Conservation (phyloP, 495 filamentous ascomycete genomes). For the Tuber microsphaerosporum region DNA sequence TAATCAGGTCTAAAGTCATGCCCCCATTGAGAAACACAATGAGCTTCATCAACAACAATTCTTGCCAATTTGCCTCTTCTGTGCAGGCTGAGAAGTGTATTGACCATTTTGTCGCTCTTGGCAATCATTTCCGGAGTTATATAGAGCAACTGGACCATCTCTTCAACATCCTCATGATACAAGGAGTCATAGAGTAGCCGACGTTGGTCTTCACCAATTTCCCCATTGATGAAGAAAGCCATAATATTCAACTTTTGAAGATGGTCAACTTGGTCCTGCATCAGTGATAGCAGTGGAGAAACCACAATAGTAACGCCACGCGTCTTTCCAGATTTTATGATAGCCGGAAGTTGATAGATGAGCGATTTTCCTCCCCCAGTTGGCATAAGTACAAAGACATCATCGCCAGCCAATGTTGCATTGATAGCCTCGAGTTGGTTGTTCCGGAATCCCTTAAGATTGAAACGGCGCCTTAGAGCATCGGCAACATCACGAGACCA, state of each 20-base stretch:
- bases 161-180: conserved; percentile 55
- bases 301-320: conserved; percentile 84
- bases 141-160: conserved; percentile 74
- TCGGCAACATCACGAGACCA: conserved; percentile 84
- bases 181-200: conserved; percentile 56
- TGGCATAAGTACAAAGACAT: conserved; percentile 93
- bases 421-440: conserved; percentile 96
- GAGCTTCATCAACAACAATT: conserved; percentile 94
- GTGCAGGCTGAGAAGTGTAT: conserved; percentile 58
- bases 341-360: conserved; percentile 89
- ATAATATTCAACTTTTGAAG: conserved; percentile 65
- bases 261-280: conserved; percentile 91
- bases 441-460: conserved; percentile 73
- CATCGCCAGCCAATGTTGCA: conserved; percentile 75
- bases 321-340: conserved; percentile 73
- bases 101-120: conserved; percentile 60
- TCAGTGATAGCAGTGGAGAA: conserved; percentile 87
- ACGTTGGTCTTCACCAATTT: conserved; percentile 53
- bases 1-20: conserved; percentile 98
- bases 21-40: conserved; percentile 98
- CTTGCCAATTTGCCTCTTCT: conserved; percentile 64
- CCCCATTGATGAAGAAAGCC: conserved; percentile 72
- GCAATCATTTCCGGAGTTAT: conserved; percentile 94
- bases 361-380: conserved; percentile 95
- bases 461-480: conserved; percentile 70